phyloP scores from a whole-genome alignment of 2,329 filamentous ascomycete genomes.

The Sordariomycetes sp. region DNA sequence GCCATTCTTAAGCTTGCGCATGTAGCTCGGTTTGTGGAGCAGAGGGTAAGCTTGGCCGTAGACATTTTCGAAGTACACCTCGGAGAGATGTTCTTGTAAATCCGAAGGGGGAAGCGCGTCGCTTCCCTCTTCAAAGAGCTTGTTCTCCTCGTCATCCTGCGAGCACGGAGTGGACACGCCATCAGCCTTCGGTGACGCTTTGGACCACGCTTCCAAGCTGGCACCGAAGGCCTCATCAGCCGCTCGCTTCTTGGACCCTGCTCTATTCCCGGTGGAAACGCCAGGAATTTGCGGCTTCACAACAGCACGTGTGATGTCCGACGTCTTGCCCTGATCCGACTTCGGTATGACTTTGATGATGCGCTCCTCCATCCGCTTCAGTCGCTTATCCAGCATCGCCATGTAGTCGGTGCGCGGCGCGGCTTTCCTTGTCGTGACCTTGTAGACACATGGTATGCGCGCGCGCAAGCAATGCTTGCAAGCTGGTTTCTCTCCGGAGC shows the following conservation, averaged over 20 bases:
- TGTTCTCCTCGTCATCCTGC: slow-evolving; percentile 64
- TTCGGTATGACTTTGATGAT: slow-evolving; percentile 95
- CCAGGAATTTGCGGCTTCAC: slow-evolving; percentile 70
- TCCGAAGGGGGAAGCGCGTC: slow-evolving; percentile 78
- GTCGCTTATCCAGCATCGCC: slow-evolving; percentile 93
- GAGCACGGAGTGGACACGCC: neutral
- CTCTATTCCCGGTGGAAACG: slow-evolving; percentile 30
- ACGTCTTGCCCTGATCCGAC: slow-evolving; percentile 61
- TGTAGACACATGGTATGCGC: slow-evolving; percentile 93
- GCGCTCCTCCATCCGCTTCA: slow-evolving; percentile 96
- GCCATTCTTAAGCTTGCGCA: slow-evolving; percentile 61
- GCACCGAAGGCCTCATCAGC: slow-evolving; percentile 82
- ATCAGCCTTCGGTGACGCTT: slow-evolving; percentile 30
- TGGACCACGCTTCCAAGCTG: slow-evolving; percentile 75
- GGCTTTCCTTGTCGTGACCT: slow-evolving; percentile 88
- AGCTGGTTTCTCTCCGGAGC: slow-evolving; percentile 92
- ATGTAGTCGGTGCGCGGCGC: slow-evolving; percentile 96
- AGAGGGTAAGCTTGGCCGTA: slow-evolving; percentile 94
- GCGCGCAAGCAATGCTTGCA: slow-evolving; percentile 95
- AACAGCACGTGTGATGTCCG: slow-evolving; percentile 65
- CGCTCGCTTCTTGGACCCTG: slow-evolving; percentile 65
- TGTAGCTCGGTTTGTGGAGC: slow-evolving; percentile 94
- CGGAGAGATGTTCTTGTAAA: slow-evolving; percentile 84
- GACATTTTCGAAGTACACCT: slow-evolving; percentile 91
- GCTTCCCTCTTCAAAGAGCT: slow-evolving; percentile 69